phyloP scores from a whole-genome alignment of 495 filamentous ascomycete genomes.

The Parathielavia appendiculata region DNA sequence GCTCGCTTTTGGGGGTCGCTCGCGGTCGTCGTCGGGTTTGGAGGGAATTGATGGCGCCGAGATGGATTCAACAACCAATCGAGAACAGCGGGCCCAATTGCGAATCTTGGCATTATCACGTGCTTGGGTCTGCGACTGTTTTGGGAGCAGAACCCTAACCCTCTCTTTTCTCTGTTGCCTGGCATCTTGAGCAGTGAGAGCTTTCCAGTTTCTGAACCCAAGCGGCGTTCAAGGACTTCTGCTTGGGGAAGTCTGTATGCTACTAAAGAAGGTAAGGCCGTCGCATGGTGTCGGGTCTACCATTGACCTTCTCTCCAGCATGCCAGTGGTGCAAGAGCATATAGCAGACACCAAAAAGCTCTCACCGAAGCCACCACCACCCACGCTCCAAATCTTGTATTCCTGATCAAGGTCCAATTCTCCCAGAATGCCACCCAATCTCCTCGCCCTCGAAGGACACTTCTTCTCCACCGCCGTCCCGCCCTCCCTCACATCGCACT shows the following conservation, averaged over 20 bases:
- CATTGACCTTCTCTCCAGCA: too few species aligned
- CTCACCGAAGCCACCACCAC: neutral
- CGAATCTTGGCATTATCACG: constrained; percentile 8
- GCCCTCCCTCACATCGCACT: constrained; percentile 15
- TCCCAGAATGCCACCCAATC: constrained; percentile 24
- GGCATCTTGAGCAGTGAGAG: neutral
- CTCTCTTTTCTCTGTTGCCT: neutral
- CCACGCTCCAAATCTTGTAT: neutral
- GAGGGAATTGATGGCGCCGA: constrained; percentile 9
- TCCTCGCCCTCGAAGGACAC: constrained; percentile 60
- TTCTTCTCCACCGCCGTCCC: constrained; percentile 43
- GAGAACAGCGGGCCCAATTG: neutral
- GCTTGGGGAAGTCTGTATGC: too few species aligned
- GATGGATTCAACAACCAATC: too few species aligned
- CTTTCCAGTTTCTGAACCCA: too few species aligned
- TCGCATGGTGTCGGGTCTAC: too few species aligned
- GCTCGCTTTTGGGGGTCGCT: neutral
- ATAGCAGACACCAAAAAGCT: too few species aligned
- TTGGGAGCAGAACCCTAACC: constrained; percentile 9
- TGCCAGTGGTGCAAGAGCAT: too few species aligned
- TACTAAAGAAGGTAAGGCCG: too few species aligned
- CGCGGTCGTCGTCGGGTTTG: constrained; percentile 1
- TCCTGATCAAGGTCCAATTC: too few species aligned
- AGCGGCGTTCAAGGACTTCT: too few species aligned
- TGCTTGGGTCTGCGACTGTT: neutral